Base-by-base conservation (phyloP, 768 basidiomycete genomes). In the Trametes meyenii region DNA sequence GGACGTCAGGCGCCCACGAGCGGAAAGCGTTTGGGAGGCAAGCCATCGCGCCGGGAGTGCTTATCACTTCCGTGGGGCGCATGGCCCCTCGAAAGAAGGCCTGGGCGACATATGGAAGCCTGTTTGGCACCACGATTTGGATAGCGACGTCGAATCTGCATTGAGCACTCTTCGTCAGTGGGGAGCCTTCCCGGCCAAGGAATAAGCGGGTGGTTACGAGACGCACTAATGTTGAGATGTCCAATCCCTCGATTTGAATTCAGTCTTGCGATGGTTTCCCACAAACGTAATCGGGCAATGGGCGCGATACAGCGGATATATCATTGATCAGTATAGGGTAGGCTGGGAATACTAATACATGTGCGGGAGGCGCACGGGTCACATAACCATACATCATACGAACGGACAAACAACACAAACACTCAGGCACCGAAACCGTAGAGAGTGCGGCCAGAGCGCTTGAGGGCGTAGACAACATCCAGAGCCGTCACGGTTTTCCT, bases 401-500 rank as follows among this genome's bases (percentile, higher is more conserved):
- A 8, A 48, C 17, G 21, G 58, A 51, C 39, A 33, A 21, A 43
- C 17, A 26, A 44, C 45, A 21, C 35, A 10, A 24, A 50, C n/a
- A 43, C 56, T 75, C 73, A 81, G 56, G 76, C 74, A 64, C 80
- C 79, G 76, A 82, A 84, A 71, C 83, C 83, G 74, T 84, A 84
- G 63, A 85, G 80, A 58, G 83, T 83, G 65, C 81, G 77, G 55
- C 83, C 83, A 55, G 82, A 83, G 59, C 83, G 74, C 78, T 85
- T 84, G 69, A 84, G 78, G 21, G 83, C 83, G 73, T 85, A 84
- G 64, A 85, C 83, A 64, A 85, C 83, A 68, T 85, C 83, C 71
- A 85, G 81, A 19, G 83, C 82, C 16, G 83, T 85, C 64, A 84
- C 82, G 49, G 79, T 81, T 73, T 78, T 78, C 62, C 75, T 75